Conservation (phyloP, 305 asterid genomes). For the Solanum aculeatissimum region DNA sequence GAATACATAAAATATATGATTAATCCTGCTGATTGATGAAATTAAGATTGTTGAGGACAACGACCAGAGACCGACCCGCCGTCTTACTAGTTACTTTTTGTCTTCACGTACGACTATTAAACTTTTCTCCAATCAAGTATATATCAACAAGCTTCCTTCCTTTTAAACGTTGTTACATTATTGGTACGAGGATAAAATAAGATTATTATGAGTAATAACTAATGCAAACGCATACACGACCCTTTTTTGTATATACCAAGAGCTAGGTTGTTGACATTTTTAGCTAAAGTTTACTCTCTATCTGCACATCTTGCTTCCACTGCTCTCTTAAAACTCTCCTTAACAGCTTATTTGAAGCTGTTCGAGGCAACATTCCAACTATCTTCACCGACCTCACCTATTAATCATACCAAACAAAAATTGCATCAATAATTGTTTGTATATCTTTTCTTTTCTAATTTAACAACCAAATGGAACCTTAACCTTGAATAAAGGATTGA, state of each 20-base stretch:
- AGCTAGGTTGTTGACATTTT: background rate
- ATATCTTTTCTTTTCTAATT: background rate
- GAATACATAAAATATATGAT: too few relatives aligned
- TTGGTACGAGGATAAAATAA: too few relatives aligned
- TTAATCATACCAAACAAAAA: conserved; percentile 1
- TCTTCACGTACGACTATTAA: too few relatives aligned
- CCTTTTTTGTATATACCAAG: background rate
- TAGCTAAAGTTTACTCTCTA: conserved; percentile 28
- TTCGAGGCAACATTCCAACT: conserved; percentile 64
- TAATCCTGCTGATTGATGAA: too few relatives aligned
- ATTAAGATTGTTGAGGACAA: too few relatives aligned
- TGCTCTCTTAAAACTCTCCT: conserved; percentile 72
- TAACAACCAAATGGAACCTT: background rate
- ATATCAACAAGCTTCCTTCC: too few relatives aligned
- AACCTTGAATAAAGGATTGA: conserved; percentile 93
- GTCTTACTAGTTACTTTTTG: too few relatives aligned
- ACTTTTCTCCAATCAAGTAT: too few relatives aligned
- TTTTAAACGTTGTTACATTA: too few relatives aligned
- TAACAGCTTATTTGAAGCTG: conserved; percentile 76
- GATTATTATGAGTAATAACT: too few relatives aligned
- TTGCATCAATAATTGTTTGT: background rate
- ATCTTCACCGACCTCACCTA: conserved; percentile 70
- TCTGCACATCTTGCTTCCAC: conserved; percentile 47
- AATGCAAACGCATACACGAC: too few relatives aligned
- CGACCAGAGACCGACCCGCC: too few relatives aligned